phyloP scores from a whole-genome alignment of 2,329 filamentous ascomycete species.

The Penicillium sumatraense region DNA sequence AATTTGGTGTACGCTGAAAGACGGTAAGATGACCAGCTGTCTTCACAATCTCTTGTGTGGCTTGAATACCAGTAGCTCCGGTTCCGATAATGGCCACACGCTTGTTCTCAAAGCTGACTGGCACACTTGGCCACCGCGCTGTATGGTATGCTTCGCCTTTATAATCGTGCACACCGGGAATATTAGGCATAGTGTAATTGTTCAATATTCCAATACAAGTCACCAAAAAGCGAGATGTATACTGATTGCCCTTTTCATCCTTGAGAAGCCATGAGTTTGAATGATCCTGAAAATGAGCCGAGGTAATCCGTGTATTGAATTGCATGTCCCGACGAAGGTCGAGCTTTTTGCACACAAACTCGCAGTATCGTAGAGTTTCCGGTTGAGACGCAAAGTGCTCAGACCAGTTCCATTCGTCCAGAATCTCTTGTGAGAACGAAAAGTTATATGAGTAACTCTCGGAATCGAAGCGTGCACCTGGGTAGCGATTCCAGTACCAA shows the following conservation, averaged over 20 bases:
- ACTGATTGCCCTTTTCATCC: conserved; percentile 1
- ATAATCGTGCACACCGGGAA: conserved; percentile 27
- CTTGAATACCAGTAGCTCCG: conserved; percentile 49
- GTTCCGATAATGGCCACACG: conserved; percentile 49
- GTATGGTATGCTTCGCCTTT: conserved; percentile 30
- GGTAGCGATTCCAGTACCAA: conserved; percentile 14
- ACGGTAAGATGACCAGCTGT: conserved; percentile 23
- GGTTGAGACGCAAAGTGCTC: conserved; percentile 14
- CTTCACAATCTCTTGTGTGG: conserved; percentile 27
- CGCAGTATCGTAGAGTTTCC: conserved; percentile 15
- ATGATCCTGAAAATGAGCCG: conserved; percentile 10
- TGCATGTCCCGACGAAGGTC: conserved; percentile 11
- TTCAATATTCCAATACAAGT: conserved; percentile 17
- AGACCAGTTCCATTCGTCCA: conserved; percentile 16
- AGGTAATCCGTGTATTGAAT: conserved; percentile 7
- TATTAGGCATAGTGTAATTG: conserved; percentile 26
- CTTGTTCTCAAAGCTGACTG: conserved; percentile 31
- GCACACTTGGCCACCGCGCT: conserved; percentile 28
- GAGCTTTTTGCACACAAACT: conserved; percentile 6
- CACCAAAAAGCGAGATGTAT: conserved; percentile 7
- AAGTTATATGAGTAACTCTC: conserved; percentile 14
- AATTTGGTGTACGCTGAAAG: conserved; percentile 32
- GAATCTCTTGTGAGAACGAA: conserved; percentile 49
- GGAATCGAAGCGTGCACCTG: conserved; percentile 12
- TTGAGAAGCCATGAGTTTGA: background rate